Percentiles rank a stretch among this genome's conserved stretches.
Conservation (phyloP, 169 alveolate genomes). For the Cytauxzoon felis region DNA sequence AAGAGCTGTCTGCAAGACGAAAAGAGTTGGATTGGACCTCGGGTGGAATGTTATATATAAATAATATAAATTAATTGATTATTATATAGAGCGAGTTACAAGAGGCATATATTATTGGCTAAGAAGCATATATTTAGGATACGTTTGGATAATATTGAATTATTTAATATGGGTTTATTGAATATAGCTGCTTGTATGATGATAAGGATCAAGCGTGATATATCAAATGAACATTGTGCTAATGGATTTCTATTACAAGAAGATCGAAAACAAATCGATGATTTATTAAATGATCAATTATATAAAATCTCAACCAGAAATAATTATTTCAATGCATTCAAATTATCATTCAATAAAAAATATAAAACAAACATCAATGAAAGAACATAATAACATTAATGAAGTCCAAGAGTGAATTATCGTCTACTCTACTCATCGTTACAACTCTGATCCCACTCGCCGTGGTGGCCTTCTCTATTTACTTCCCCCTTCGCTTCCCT, state of each 20-base stretch:
- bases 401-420: no score
- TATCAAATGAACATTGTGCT: conserved; percentile 43
- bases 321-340: conserved; percentile 32
- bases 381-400: no score
- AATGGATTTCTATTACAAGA: conserved; percentile 56
- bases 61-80: neutral
- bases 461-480: no score
- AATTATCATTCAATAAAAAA: conserved; percentile 8
- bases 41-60: no score
- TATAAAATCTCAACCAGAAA: conserved; percentile 26
- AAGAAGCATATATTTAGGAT: conserved; percentile 36
- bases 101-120: conserved; percentile 28
- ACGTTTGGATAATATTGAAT: neutral
- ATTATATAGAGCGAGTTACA: conserved; percentile 19
- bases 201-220: conserved; percentile 48
- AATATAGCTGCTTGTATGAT: conserved; percentile 50
- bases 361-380: no score
- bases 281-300: conserved; percentile 41
- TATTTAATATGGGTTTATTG: conserved; percentile 29
- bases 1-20: no score
- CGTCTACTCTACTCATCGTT: no score
- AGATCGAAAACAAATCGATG: conserved; percentile 26
- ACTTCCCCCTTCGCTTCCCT: no score
- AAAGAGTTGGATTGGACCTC: no score
- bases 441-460: no score